Conservation (phyloP, 495 filamentous ascomycete genomes). For the Bacidia gigantensis region DNA sequence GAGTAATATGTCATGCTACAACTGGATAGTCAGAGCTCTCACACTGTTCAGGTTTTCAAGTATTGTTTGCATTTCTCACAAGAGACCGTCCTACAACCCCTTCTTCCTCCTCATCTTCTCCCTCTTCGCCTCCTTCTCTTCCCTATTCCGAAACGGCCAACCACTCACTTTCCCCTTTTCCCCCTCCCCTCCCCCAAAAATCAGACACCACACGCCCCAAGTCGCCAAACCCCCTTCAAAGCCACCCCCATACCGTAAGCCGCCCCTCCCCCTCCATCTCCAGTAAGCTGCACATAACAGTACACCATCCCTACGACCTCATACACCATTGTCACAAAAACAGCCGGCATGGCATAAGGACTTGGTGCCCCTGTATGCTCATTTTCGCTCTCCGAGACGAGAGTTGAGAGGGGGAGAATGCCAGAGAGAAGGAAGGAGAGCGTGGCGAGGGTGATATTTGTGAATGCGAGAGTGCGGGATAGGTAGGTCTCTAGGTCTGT, state of each 20-base stretch:
- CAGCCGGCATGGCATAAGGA: conserved; percentile 54
- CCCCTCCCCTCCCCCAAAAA: conserved; percentile 61
- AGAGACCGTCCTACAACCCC: conserved; percentile 6
- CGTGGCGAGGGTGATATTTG: conserved; percentile 49
- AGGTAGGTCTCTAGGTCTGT: conserved; percentile 61
- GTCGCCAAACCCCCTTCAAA: conserved; percentile 40
- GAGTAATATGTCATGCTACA: too few species aligned
- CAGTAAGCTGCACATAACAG: conserved; percentile 48
- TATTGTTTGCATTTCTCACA: background rate
- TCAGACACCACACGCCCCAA: conserved; percentile 56
- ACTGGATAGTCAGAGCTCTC: too few species aligned
- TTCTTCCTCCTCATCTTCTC: conserved; percentile 26
- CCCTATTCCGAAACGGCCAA: conserved; percentile 51
- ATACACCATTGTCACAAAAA: conserved; percentile 52
- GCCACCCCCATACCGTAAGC: conserved; percentile 41
- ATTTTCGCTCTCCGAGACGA: conserved; percentile 22
- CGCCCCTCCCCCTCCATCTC: conserved; percentile 23
- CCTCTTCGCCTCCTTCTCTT: conserved; percentile 43
- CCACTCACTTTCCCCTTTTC: conserved; percentile 67
- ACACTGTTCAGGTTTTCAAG: background rate
- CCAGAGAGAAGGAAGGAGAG: conserved; percentile 59
- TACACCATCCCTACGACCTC: conserved; percentile 53
- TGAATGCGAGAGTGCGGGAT: conserved; percentile 52
- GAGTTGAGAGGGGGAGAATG: conserved; percentile 50
- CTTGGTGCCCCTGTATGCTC: conserved; percentile 14